A percentile compares a stretch with the other conserved stretches of the same genome.
Evolutionary conservation across 2,329 filamentous ascomycete genomes (phyloP).

Genomic region (Stagonosporopsis vannaccii): DNA sequence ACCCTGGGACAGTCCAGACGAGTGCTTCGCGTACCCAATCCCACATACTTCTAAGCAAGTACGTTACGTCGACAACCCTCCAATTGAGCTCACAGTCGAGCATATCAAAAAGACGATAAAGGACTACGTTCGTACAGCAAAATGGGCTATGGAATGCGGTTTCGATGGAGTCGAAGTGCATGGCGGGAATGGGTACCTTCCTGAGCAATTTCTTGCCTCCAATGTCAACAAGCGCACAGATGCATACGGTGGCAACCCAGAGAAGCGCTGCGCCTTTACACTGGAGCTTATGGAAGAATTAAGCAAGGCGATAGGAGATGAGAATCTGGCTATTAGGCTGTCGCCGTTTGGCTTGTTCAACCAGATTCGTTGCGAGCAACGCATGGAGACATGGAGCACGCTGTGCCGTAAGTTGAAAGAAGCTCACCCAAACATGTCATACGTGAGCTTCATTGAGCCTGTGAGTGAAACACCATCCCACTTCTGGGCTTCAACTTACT

Average conservation of each 20-base stretch:
- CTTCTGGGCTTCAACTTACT: conserved; percentile 40
- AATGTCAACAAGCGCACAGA: conserved; percentile 59
- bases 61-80: conserved; percentile 39
- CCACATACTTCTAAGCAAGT: conserved; percentile 37
- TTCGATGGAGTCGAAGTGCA: conserved; percentile 64
- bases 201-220: conserved; percentile 60
- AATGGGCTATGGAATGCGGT: conserved; percentile 62
- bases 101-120: conserved; percentile 54
- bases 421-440: conserved; percentile 55
- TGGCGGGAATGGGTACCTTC: conserved; percentile 58
- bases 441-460: conserved; percentile 65
- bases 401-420: conserved; percentile 59
- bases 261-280: conserved; percentile 62
- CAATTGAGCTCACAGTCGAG: conserved; percentile 50
- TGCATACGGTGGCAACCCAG: conserved; percentile 57
- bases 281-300: conserved; percentile 56
- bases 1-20: conserved; percentile 56
- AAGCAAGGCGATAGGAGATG: conserved; percentile 33
- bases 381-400: conserved; percentile 61
- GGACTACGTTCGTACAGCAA: conserved; percentile 56
- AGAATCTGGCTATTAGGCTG: conserved; percentile 38
- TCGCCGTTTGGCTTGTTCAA: conserved; percentile 59
- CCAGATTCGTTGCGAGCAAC: conserved; percentile 58
- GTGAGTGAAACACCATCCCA: conserved; percentile 16
- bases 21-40: conserved; percentile 43